Conservation (phyloP, 1,139 yeast species). For the Lodderomyces margitis region DNA sequence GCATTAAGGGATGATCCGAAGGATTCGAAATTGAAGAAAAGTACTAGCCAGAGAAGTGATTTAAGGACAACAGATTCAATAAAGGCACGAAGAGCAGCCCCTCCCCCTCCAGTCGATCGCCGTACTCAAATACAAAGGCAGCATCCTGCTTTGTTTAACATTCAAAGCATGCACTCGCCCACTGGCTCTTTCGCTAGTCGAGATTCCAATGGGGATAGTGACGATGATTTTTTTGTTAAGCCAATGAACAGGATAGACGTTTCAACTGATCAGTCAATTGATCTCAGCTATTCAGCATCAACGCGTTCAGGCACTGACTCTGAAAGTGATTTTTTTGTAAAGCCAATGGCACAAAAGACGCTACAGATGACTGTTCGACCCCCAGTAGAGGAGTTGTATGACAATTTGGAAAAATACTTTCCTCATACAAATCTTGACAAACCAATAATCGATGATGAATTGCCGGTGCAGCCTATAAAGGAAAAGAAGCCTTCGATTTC, state of each 20-base stretch:
- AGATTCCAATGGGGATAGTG: slow-evolving; percentile 7
- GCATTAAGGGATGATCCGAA: slow-evolving; percentile 28
- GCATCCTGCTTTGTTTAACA: slow-evolving; percentile 6
- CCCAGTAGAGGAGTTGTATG: slow-evolving; percentile 89
- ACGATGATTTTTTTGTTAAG: slow-evolving; percentile 61
- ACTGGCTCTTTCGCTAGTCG: slow-evolving; percentile 1
- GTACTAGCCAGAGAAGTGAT: slow-evolving; percentile 7
- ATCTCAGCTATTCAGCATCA: background rate
- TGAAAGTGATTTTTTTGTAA: slow-evolving; percentile 28
- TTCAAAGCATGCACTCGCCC: background rate
- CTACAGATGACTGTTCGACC: slow-evolving; percentile 65
- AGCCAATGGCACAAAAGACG: slow-evolving; percentile 19
- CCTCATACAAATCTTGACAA: slow-evolving; percentile 91
- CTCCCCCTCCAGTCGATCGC: slow-evolving; percentile 57
- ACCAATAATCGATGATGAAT: slow-evolving; percentile 83
- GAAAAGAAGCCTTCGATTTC: slow-evolving; percentile 40
- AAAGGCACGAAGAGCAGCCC: slow-evolving; percentile 70
- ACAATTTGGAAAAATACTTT: slow-evolving; percentile 86
- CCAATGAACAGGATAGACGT: slow-evolving; percentile 23
- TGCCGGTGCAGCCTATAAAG: slow-evolving; percentile 46
- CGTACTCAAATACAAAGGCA: slow-evolving; percentile 15
- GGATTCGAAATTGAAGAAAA: background rate
- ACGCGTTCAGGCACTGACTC: slow-evolving; percentile 13
- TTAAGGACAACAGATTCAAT: slow-evolving; percentile 20
- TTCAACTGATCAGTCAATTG: background rate